Conservation (phyloP, 768 basidiomycete genomes). For the Naganishia vaughanmartiniae region DNA sequence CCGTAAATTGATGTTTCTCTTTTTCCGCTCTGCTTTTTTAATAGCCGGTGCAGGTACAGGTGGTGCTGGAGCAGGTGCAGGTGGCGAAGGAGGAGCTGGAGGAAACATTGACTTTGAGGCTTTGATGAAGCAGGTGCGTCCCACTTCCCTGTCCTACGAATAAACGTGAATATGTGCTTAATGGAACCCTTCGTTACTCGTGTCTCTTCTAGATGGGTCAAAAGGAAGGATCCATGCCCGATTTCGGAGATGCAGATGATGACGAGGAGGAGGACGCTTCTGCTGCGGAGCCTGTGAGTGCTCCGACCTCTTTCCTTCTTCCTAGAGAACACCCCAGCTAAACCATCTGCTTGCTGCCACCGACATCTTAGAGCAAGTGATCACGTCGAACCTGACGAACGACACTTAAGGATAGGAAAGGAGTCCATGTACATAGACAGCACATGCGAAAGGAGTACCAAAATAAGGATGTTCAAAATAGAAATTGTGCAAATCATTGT, state of each 20-base stretch:
- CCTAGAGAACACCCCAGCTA: not conserved
- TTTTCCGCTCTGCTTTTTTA: constrained; percentile 3
- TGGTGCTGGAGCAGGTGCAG: constrained; percentile 33
- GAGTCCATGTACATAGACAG: not conserved
- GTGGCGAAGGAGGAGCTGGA: constrained; percentile 36
- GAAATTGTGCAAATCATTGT: not conserved
- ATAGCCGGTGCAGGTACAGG: too few species aligned
- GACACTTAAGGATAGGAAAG: not conserved
- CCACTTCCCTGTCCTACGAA: not conserved
- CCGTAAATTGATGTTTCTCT: not conserved
- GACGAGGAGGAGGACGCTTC: constrained; percentile 39
- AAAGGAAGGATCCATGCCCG: constrained; percentile 37
- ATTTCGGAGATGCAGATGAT: constrained; percentile 34
- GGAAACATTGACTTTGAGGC: constrained; percentile 46
- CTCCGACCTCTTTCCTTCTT: not conserved
- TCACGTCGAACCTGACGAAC: not conserved
- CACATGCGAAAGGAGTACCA: not conserved
- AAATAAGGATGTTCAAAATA: not conserved
- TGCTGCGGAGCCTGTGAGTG: not conserved
- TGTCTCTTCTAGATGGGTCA: constrained; percentile 35
- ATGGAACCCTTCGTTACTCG: not conserved
- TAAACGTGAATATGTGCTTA: not conserved
- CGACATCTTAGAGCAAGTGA: too few species aligned
- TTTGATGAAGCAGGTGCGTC: constrained; percentile 24
- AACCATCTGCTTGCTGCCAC: not conserved